Conservation (phyloP, 1,284 basidiomycete genomes). For the Cryptococcus sp. region DNA sequence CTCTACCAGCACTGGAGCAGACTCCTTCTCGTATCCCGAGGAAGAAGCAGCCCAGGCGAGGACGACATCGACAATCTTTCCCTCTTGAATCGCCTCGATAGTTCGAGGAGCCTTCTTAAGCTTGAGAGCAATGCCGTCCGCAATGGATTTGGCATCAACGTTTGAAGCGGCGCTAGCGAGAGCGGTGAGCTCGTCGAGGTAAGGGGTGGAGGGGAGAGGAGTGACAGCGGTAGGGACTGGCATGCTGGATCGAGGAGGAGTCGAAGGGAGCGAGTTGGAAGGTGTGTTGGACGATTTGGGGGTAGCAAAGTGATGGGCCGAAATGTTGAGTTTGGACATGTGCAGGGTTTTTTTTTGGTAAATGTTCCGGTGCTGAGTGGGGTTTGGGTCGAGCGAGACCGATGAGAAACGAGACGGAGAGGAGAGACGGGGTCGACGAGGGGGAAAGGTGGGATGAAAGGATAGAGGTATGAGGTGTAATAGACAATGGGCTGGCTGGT, state of each 20-base stretch:
- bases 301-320: not conserved
- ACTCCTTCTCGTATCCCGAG: conserved; percentile 87
- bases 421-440: not conserved
- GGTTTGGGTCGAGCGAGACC: too few relatives aligned
- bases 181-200: conserved; percentile 32
- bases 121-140: conserved; percentile 38
- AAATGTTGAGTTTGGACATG: not conserved
- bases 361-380: not conserved
- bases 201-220: conserved; percentile 35
- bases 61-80: conserved; percentile 57
- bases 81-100: conserved; percentile 36
- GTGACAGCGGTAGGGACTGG: conserved; percentile 32
- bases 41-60: conserved; percentile 74
- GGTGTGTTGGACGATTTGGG: not conserved
- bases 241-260: conserved; percentile 18
- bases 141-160: conserved; percentile 44
- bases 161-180: conserved; percentile 38
- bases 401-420: not conserved
- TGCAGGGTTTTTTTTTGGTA: not conserved
- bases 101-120: conserved; percentile 39
- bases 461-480: not conserved
- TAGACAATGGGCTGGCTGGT: too few relatives aligned
- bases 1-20: conserved; percentile 76
- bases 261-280: not conserved
- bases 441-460: not conserved